These are phyloP conservation scores for Boletus edulis DNA, from an alignment of 768 basidiomycete genomes.

Conservation along the genomic window DNA sequence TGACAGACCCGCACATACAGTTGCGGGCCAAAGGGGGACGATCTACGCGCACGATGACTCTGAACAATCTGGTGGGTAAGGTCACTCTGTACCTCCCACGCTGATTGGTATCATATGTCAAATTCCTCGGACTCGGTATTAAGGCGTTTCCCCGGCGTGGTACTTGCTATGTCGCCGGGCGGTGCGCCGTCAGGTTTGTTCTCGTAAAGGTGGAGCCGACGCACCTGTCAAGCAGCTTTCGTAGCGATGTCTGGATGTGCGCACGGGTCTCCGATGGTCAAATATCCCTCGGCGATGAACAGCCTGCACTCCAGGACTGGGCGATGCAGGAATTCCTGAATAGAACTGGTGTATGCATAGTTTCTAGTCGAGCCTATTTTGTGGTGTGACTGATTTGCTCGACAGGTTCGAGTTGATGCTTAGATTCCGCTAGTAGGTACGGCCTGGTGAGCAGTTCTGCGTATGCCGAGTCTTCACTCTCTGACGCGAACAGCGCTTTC, in stretches of 20 bases:
- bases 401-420: background rate
- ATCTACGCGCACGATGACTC: slow-evolving; percentile 2
- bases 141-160: slow-evolving; percentile 6
- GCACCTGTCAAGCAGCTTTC: background rate
- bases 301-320: background rate
- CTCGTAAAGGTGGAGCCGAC: background rate
- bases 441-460: slow-evolving; percentile 16
- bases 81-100: background rate
- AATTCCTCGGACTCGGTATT: slow-evolving; percentile 3
- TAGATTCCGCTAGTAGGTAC: background rate
- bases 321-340: background rate
- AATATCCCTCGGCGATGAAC: slow-evolving; percentile 21
- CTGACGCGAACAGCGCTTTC: slow-evolving; percentile 36
- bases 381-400: background rate
- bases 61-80: slow-evolving; percentile 1
- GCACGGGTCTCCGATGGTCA: slow-evolving; percentile 44
- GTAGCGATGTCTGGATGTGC: background rate
- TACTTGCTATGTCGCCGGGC: background rate
- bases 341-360: background rate
- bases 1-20: background rate
- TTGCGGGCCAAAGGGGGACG: background rate
- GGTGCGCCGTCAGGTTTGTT: background rate
- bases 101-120: background rate
- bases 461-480: background rate
- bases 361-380: background rate